Evolutionary conservation across 495 filamentous ascomycete genomes (phyloP), one percentile per base, ranked within the genome.

Genomic region (Lindgomyces ingoldianus): DNA sequence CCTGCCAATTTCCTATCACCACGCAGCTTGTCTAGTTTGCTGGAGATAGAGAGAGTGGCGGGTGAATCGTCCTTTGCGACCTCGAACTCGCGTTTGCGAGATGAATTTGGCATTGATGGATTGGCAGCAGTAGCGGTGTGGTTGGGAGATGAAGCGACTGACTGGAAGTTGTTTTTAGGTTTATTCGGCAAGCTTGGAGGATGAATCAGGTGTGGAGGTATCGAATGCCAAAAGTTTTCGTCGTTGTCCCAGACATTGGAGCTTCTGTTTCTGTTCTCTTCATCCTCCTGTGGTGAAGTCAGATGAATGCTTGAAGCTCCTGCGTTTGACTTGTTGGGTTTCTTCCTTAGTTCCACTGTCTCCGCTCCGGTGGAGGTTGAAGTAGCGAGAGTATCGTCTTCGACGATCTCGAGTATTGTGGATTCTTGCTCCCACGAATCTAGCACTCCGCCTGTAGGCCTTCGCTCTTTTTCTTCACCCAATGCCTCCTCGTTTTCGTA

Each of bases 241-340:
- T 62, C 62, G 52, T 65, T 57, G 65, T 70, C 67, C 67, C 67
- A 70, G 19, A 68, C 62, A 25, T 53, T 63, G 26, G 67, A 62
- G 41, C 57, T 65, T 1, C 57, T 12, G 14, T 59, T 39, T 6
- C 6, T 6, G 33, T n/a, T n/a, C n/a, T n/a, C n/a, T n/a, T n/a
- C 6, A 39, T 39, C 14, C 14, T 6, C 6, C 3, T n/a, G 33
- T 42, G 19, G 26, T 1, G 54, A 33, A 1, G 54, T 36, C 12
- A 29, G 19, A 25, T 42, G 36, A 47, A 16, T n/a, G n/a, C n/a
- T 42, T 3, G 4, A n/a, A 10, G 39, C 18, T 14, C 16, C 19
- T 25, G 27, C 19, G 10, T 52, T 46, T 21, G 11, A 9, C n/a
- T 39, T 29, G n/a, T 44, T 54, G 0, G 19, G n/a, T n/a, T n/a